Percentiles rank a stretch among this genome's conserved stretches.
These are phyloP conservation scores for Pholiota conissans DNA, from an alignment of 768 basidiomycete species.

Conservation along the genomic window DNA sequence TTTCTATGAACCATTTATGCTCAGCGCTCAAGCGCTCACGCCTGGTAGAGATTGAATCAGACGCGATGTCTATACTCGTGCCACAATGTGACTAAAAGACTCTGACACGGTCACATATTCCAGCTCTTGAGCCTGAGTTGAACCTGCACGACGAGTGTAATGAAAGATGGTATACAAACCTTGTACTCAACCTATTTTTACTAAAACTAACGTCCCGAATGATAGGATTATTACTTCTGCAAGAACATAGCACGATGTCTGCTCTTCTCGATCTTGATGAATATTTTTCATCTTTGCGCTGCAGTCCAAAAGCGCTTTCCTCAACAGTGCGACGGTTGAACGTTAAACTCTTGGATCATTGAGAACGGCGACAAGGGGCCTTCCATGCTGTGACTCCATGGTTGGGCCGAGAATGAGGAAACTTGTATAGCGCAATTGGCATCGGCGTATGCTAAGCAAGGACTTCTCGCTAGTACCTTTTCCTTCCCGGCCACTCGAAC, in stretches of 20 bases:
- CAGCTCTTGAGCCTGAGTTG: no score
- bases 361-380: not conserved
- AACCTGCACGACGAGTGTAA: no score
- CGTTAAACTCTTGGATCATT: not conserved
- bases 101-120: no score
- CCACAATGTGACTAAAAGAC: no score
- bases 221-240: not conserved
- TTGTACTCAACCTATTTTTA: no score
- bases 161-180: no score
- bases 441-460: not conserved
- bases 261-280: not conserved
- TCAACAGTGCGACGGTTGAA: not conserved
- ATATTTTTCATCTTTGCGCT: not conserved
- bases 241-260: not conserved
- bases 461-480: not conserved
- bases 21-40: no score
- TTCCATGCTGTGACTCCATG: not conserved
- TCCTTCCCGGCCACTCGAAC: not conserved
- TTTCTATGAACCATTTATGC: no score
- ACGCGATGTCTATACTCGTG: no score
- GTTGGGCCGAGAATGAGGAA: not conserved
- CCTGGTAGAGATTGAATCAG: no score
- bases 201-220: no score
- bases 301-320: not conserved
- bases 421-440: not conserved